Conservation (phyloP, 139 green algal genomes). For the Chlamydomonas schloesseri region DNA sequence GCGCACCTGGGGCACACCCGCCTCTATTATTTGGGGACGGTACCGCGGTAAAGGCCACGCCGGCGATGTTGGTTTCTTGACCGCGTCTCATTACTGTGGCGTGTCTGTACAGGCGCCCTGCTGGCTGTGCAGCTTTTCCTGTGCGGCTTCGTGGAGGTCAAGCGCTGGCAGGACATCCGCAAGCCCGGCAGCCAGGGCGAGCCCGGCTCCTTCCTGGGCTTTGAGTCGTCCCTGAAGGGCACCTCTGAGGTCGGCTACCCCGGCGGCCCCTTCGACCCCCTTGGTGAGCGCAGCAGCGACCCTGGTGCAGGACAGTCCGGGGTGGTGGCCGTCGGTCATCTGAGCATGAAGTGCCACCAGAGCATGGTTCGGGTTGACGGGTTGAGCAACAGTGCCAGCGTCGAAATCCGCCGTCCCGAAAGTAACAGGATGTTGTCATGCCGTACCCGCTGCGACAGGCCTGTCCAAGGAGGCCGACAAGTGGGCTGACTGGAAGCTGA, state of each 20-base stretch:
- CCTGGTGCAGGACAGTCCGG: too few relatives aligned
- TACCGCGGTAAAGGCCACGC: too few relatives aligned
- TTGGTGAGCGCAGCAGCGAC: conserved; percentile 59
- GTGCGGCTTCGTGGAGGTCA: conserved; percentile 88
- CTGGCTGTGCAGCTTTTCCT: conserved; percentile 82
- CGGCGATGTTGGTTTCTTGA: too few relatives aligned
- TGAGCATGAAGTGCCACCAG: too few relatives aligned
- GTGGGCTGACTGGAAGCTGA: conserved; percentile 73
- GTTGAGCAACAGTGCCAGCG: too few relatives aligned
- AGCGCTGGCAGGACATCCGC: conserved; percentile 87
- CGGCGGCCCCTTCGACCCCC: conserved; percentile 85
- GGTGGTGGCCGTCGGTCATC: too few relatives aligned
- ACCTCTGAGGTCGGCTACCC: conserved; percentile 76
- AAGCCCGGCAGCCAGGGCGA: conserved; percentile 84
- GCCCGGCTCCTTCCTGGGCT: conserved; percentile 75
- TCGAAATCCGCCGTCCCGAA: too few relatives aligned
- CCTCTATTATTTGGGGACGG: too few relatives aligned
- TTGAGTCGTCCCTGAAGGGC: conserved; percentile 78
- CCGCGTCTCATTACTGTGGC: neutral
- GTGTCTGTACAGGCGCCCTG: conserved; percentile 54
- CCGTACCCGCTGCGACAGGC: too few relatives aligned
- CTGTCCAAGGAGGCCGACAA: conserved; percentile 50
- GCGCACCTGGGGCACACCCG: too few relatives aligned
- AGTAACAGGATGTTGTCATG: too few relatives aligned
- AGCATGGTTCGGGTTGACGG: conserved; percentile 49